Conservation (phyloP, 495 filamentous ascomycete genomes). For the Polyplosphaeria fusca region DNA sequence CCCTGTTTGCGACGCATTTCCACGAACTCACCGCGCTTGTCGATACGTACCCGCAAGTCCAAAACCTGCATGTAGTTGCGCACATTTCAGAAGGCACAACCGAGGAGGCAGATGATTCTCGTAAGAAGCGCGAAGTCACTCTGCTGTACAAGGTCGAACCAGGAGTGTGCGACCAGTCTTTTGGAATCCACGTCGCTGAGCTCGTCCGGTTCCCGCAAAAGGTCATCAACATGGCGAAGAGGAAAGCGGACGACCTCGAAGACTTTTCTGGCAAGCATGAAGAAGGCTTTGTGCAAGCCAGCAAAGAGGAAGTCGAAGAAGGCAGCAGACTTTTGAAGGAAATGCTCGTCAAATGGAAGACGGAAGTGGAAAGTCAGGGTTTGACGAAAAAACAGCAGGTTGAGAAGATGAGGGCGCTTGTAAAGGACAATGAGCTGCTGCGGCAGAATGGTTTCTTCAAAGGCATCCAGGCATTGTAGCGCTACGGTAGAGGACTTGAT, state of each 20-base stretch:
- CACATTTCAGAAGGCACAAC: conserved; percentile 67
- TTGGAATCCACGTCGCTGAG: conserved; percentile 98
- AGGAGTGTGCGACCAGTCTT: conserved; percentile 93
- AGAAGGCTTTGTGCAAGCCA: conserved; percentile 54
- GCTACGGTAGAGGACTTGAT: too few species aligned
- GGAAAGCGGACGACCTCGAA: conserved; percentile 96
- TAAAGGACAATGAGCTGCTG: conserved; percentile 66
- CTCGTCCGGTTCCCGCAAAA: conserved; percentile 97
- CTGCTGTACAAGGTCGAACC: conserved; percentile 94
- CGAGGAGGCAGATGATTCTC: conserved; percentile 31
- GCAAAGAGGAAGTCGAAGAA: conserved; percentile 83
- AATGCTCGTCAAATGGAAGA: conserved; percentile 84
- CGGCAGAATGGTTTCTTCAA: conserved; percentile 84
- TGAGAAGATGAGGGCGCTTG: conserved; percentile 71
- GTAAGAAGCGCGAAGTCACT: conserved; percentile 72
- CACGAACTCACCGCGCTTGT: conserved; percentile 91
- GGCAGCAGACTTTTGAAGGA: conserved; percentile 85
- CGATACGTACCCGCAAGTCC: conserved; percentile 78
- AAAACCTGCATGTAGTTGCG: conserved; percentile 93
- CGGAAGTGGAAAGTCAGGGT: conserved; percentile 62
- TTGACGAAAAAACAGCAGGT: conserved; percentile 78
- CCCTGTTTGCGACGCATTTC: conserved; percentile 97
- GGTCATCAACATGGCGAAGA: conserved; percentile 96
- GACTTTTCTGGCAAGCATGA: conserved; percentile 83
- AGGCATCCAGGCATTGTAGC: conserved; percentile 75